A percentile compares a stretch with the other conserved stretches of the same genome.
Evolutionary conservation across 352 stramenopile species (phyloP).

Genomic region (Pythium aphanidermatum): DNA sequence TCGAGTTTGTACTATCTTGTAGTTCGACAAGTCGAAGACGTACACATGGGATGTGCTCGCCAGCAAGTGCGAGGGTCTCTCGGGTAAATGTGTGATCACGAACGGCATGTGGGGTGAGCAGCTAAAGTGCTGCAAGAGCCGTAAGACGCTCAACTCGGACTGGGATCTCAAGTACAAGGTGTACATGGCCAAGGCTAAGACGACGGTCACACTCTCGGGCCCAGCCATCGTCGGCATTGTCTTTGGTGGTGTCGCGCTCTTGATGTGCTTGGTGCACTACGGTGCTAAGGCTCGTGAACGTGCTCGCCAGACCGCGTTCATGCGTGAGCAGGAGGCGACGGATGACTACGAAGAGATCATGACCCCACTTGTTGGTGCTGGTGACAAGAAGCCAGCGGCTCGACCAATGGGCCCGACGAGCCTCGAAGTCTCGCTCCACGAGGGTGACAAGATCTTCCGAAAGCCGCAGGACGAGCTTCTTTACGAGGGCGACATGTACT

Average conservation of each 20-base stretch:
- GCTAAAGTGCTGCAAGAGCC: conserved; percentile 69
- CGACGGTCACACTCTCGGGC: conserved; percentile 52
- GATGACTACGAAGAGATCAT: conserved; percentile 90
- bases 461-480: conserved; percentile 80
- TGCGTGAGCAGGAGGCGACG: conserved; percentile 84
- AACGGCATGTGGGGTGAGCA: conserved; percentile 84
- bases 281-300: conserved; percentile 77
- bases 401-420: conserved; percentile 56
- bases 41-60: conserved; percentile 83
- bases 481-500: conserved; percentile 89
- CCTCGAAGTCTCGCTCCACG: conserved; percentile 79
- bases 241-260: conserved; percentile 71
- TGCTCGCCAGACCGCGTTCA: conserved; percentile 73
- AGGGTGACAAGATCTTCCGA: conserved; percentile 86
- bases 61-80: conserved; percentile 68
- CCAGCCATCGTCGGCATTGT: conserved; percentile 74
- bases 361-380: conserved; percentile 73
- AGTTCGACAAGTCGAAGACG: conserved; percentile 72
- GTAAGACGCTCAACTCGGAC: conserved; percentile 42
- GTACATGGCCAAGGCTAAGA: conserved; percentile 50
- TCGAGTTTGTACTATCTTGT: too few relatives aligned
- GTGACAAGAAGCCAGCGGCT: conserved; percentile 54
- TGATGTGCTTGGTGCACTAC: conserved; percentile 80
- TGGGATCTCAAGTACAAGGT: conserved; percentile 70
- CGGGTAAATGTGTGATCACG: conserved; percentile 75